Base-by-base conservation (phyloP, 495 filamentous ascomycete genomes). In the Aspergillus hancockii region DNA sequence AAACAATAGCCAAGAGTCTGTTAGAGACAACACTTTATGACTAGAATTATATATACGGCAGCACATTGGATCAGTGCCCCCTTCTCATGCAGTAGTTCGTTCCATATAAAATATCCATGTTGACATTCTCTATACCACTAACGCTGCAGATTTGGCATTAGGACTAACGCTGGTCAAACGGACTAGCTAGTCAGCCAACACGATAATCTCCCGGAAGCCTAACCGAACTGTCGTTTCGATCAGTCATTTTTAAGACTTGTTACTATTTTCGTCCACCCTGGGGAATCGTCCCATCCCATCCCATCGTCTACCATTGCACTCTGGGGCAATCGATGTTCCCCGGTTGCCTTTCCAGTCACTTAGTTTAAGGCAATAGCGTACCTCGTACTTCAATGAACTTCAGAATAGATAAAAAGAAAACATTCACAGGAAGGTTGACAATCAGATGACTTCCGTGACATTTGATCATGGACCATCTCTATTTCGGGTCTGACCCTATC, bases 121-220 rank as follows among this genome's bases (percentile, higher is more conserved):
- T 43, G 18, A n/a, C 19, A 43, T 41, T 41, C 38, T 41, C 38
- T 14, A 41, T 14, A 41, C 38, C 14, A 41, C 38, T 38, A 16
- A 41, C 43, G 8, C 43, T 47, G 8, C 43, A 47, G 43, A 47
- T 8, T 47, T 47, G 19, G 8, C 2, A 47, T 47, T 8, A 47
- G 19, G 8, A 23, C 43, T n/a, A 47, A 47, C 43, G 4, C 18
- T 45, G 19, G 2, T 47, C 43, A 12, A 23, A 6, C 16, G 43
- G 23, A 47, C 43, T 47, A 47, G 19, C 43, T 47, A 47, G 8
- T 23, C 19, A 47, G 43, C 19, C 43, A 47, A 47, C 43, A 47
- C 19, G 18, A 47, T n/a, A 22, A 47, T 23, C 36, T n/a, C 18
- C 43, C 13, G 8, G 8, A 47, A 16, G n/a, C 40, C n/a, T 22